A percentile compares a stretch with the other conserved stretches of the same genome.
Conservation (phyloP, 1,139 yeast genomes). For the Taiozyma sp. region DNA sequence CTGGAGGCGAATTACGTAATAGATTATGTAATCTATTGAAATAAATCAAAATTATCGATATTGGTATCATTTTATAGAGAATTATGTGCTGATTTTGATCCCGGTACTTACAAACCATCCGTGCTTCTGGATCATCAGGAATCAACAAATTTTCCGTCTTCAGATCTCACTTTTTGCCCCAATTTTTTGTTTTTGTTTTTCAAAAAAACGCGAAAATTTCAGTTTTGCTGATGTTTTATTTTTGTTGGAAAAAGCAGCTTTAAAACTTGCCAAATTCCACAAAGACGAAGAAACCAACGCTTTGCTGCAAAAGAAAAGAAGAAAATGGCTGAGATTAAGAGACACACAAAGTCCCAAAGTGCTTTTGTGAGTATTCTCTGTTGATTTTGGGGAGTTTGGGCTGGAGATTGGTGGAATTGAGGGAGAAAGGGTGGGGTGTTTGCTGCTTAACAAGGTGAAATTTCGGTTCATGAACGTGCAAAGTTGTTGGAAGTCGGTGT, state of each 20-base stretch:
- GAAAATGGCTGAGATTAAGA: conserved; percentile 33
- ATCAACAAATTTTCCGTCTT: background rate
- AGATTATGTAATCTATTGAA: background rate
- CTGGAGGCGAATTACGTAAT: background rate
- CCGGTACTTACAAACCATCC: background rate
- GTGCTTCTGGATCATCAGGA: background rate
- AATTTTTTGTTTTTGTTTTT: background rate
- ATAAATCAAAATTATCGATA: background rate
- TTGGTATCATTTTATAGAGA: background rate
- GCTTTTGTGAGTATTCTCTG: conserved; percentile 41
- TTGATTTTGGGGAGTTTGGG: background rate
- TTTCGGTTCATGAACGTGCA: background rate
- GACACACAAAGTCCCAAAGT: conserved; percentile 71
- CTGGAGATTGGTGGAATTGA: background rate
- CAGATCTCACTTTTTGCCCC: background rate
- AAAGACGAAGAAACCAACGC: background rate
- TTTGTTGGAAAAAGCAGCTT: background rate
- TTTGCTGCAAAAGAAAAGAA: background rate
- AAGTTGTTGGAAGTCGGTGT: background rate
- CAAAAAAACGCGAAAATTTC: background rate
- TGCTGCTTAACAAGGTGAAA: background rate
- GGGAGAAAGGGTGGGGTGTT: background rate
- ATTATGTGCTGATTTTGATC: background rate
- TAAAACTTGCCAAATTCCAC: background rate
- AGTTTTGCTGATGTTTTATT: background rate